Evolutionary conservation across 1,284 basidiomycete genomes (phyloP), one percentile per base, ranked within the genome.

Genomic region (Sanguinoderma infundibulare): DNA sequence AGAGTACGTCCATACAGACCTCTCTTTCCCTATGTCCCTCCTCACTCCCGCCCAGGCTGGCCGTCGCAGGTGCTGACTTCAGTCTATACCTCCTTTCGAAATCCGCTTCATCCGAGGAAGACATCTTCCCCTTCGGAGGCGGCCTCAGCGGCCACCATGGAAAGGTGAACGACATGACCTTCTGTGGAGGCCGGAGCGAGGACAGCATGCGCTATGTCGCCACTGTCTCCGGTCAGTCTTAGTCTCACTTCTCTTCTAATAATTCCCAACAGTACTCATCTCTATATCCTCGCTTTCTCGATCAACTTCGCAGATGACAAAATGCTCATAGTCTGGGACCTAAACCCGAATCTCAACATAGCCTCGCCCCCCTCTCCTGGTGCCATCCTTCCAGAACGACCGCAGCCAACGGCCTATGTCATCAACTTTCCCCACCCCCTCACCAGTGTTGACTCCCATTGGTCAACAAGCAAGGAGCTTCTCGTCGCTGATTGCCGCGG

Each of bases 241-340:
- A 10, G 3, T 39, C 26, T 40, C 36, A 44, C 46, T 36, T 6
- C 49, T 22, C 39, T 57, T 39, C 58, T 35, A 32, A 24, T 2
- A 4, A 17, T 8, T 20, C 5, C n/a, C n/a, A 32, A 22, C 3
- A 12, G 20, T 14, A 51, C 10, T 39, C 38, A 49, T 46, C 36
- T 7, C 50, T 26, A 28, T 44, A 55, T 40, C 39, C 46, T 30
- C 24, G 38, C 22, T 32, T 40, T 52, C 32, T 60, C 26, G 20
- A 8, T n/a, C 53, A 38, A 34, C 40, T 28, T 24, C 35, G 36
- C 62, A 92, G 91, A 92, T 67, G 91, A 93, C 75, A 90, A 86
- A 70, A 89, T 88, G 81, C 80, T 93, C 51, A 89, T 93, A 84
- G 85, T 94, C 15, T 94, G 91, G 91, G 90, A 94, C 73, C 81